Evolutionary conservation across 345 rosid genomes (phyloP).

Genomic region (Syzygium aqueum): DNA sequence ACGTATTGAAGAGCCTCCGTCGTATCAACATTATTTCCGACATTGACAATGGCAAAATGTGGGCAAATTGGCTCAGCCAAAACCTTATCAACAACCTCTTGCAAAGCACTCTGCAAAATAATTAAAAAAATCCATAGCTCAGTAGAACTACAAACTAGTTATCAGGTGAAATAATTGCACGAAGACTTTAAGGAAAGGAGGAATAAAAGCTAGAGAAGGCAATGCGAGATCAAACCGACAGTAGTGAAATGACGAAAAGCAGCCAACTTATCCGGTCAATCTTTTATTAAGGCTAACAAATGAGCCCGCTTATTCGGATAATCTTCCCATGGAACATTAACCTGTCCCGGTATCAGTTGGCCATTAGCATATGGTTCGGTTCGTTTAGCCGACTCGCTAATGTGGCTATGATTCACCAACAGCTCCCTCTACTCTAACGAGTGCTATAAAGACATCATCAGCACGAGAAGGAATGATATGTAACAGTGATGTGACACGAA

Average conservation of each 20-base stretch:
- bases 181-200: neutral
- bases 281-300: neutral
- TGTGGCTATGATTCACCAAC: neutral
- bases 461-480: neutral
- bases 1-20: slow-evolving; percentile 15
- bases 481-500: rapidly evolving
- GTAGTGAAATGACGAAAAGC: neutral
- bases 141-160: neutral
- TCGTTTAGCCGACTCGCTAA: neutral
- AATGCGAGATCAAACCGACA: neutral
- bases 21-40: slow-evolving; percentile 2
- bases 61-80: slow-evolving; percentile 58
- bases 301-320: neutral
- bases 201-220: neutral
- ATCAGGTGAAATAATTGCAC: neutral
- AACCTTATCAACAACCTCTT: slow-evolving; percentile 53
- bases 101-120: slow-evolving; percentile 31
- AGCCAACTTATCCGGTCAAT: neutral
- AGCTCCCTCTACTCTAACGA: neutral
- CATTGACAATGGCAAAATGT: slow-evolving; percentile 46
- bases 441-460: neutral
- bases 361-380: neutral
- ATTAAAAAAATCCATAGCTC: neutral
- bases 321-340: too few species aligned
- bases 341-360: neutral